A percentile compares a stretch with the other conserved stretches of the same genome.
These are phyloP conservation scores for Theobroma grandiflorum DNA, from an alignment of 441 rosid genomes.

Conservation along the genomic window DNA sequence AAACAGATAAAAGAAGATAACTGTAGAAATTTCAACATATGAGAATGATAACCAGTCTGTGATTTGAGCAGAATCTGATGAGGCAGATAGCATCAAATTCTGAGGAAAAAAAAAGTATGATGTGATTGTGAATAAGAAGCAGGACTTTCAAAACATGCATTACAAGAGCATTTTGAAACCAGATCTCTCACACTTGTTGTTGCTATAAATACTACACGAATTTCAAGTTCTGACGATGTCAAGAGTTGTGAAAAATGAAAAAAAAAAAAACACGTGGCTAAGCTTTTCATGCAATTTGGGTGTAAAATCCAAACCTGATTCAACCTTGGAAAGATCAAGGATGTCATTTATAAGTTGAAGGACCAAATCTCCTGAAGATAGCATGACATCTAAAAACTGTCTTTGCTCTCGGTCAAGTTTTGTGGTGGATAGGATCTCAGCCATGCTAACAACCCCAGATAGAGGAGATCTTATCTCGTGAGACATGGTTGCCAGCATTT, in stretches of 20 bases:
- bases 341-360: conserved; percentile 95
- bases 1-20: not conserved
- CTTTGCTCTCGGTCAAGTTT: conserved; percentile 82
- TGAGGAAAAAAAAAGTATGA: not conserved
- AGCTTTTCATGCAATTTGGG: not conserved
- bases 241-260: not conserved
- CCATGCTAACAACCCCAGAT: conserved; percentile 93
- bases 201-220: not conserved
- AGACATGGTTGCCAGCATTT: conserved; percentile 97
- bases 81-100: not conserved
- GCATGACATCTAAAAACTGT: conserved; percentile 82
- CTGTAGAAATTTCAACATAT: not conserved
- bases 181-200: not conserved
- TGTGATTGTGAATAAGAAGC: not conserved
- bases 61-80: not conserved
- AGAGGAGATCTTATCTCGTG: conserved; percentile 98
- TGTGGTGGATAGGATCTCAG: conserved; percentile 88
- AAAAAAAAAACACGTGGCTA: conserved; percentile 1
- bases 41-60: not conserved
- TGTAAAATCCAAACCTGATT: conserved; percentile 65
- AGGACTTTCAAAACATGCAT: conserved; percentile 2
- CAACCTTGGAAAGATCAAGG: conserved; percentile 98
- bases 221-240: not conserved
- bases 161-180: not conserved
- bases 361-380: conserved; percentile 95